These are phyloP conservation scores for Hamiltosporidium tvaerminnensis DNA, from an alignment of 371 early-diverging fungal genomes.

Conservation along the genomic window DNA sequence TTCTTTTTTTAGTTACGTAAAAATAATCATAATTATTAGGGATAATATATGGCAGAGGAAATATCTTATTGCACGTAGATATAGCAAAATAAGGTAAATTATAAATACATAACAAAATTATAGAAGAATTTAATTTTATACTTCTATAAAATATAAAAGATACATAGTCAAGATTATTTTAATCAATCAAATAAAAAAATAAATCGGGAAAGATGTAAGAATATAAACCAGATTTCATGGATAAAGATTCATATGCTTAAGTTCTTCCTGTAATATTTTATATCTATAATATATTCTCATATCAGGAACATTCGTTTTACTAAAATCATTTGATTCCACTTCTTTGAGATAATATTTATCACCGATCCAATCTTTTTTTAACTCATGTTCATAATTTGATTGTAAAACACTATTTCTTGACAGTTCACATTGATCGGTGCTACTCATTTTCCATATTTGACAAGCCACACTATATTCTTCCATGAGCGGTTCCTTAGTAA, in stretches of 20 bases:
- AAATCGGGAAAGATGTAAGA: too few relatives aligned
- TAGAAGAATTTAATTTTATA: too few relatives aligned
- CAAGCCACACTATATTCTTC: slow-evolving; percentile 92
- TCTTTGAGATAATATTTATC: slow-evolving; percentile 61
- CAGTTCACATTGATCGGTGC: slow-evolving; percentile 86
- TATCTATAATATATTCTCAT: slow-evolving; percentile 69
- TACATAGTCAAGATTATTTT: too few relatives aligned
- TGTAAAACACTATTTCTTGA: slow-evolving; percentile 79
- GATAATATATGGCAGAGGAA: too few relatives aligned
- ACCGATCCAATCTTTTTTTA: slow-evolving; percentile 83
- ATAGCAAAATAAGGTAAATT: too few relatives aligned
- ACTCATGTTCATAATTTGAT: slow-evolving; percentile 69
- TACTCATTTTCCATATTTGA: slow-evolving; percentile 85
- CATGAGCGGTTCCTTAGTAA: slow-evolving; percentile 86
- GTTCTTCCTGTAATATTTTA: slow-evolving; percentile 68
- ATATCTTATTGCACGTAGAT: too few relatives aligned
- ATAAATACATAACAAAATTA: too few relatives aligned
- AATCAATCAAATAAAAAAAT: too few relatives aligned
- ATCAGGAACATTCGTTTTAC: slow-evolving; percentile 81
- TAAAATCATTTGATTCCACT: slow-evolving; percentile 58
- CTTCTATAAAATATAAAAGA: too few relatives aligned
- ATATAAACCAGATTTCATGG: too few relatives aligned
- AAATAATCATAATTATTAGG: too few relatives aligned
- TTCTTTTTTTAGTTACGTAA: too few relatives aligned
- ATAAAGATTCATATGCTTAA: slow-evolving; percentile 2